Evolutionary conservation across 2,329 filamentous ascomycete genomes (phyloP), one percentile per base, ranked within the genome.

Genomic region (Talaromyces islandicus): DNA sequence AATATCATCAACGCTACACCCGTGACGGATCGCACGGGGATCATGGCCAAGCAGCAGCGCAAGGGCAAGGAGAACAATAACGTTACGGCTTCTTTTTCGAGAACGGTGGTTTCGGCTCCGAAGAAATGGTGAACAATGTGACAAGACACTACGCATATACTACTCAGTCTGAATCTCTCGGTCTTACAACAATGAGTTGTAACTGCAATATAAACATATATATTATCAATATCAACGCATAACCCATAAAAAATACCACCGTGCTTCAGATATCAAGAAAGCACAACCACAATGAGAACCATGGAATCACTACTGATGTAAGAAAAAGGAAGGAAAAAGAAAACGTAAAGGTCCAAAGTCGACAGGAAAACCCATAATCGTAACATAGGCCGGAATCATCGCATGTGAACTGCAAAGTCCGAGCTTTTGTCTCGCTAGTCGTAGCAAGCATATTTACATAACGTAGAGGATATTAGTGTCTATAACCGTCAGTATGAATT

Each of bases 1-100:
- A 88, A 88, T 65, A 95, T 99, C 73, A 96, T 97, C 70, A 86
- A 92, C 67, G 93, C 94, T 0, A 93, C 91, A 3, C 91, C 91
- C 0, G 85, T 95, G 19, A 97, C 92, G 0, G 93, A 97, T 72
- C 85, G 88, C 58, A 90, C 89, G 12, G 93, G 93, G 0, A 87
- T 89, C 51, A 77, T 81, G 46, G 83, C 85, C 2, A 86, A 85
- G 66, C 81, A 88, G 71, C 78, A 81, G 56, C 79, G 82, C 62
- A 80, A 77, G 54, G 76, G 73, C 46, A 79, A 80, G 12, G 48
- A 46, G 21, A 46, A 19, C 62, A 79, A 83, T 60, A 76, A 74
- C 25, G 69, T 78, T 25, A 80, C 74, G 63, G 81, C 77, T 9
- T 78, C 77, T 0, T 83, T 83, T 63, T 80, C 78, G 17, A 71